Conservation (phyloP, 441 rosid species). For the Geranium incanum region DNA sequence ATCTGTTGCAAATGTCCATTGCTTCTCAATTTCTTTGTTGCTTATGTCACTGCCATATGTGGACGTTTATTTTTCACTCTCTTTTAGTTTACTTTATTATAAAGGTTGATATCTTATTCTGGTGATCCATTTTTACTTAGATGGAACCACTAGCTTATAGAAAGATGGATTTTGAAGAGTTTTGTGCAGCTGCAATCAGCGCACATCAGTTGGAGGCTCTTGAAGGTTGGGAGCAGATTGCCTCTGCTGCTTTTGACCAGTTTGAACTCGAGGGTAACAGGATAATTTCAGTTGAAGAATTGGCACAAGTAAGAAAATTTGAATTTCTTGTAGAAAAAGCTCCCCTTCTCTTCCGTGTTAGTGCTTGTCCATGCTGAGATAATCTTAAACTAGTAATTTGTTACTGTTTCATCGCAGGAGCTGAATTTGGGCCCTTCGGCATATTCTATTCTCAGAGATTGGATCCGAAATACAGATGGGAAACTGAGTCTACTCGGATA, state of each 20-base stretch:
- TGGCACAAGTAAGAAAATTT: constrained; percentile 55
- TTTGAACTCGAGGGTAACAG: constrained; percentile 82
- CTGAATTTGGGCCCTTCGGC: constrained; percentile 76
- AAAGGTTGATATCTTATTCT: constrained; percentile 1
- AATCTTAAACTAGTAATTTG: background rate
- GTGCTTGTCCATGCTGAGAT: too few relatives aligned
- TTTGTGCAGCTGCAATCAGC: constrained; percentile 85
- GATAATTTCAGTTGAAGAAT: constrained; percentile 65
- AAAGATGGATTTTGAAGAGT: constrained; percentile 84
- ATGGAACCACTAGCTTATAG: constrained; percentile 72
- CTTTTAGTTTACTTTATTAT: too few relatives aligned
- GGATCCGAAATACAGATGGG: constrained; percentile 76
- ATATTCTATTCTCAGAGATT: constrained; percentile 56
- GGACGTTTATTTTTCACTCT: too few relatives aligned
- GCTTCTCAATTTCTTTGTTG: background rate
- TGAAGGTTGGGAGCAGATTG: constrained; percentile 81
- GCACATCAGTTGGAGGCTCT: constrained; percentile 74
- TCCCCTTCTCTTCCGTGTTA: too few relatives aligned
- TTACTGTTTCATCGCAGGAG: constrained; percentile 44
- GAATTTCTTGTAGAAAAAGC: too few relatives aligned
- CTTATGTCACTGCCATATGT: background rate
- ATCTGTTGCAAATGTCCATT: background rate
- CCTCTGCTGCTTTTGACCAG: constrained; percentile 61
- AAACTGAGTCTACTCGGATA: constrained; percentile 79
- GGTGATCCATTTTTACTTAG: constrained; percentile 31